Base-by-base conservation (phyloP, 1,284 basidiomycete genomes). In the Leccinum holopus region DNA sequence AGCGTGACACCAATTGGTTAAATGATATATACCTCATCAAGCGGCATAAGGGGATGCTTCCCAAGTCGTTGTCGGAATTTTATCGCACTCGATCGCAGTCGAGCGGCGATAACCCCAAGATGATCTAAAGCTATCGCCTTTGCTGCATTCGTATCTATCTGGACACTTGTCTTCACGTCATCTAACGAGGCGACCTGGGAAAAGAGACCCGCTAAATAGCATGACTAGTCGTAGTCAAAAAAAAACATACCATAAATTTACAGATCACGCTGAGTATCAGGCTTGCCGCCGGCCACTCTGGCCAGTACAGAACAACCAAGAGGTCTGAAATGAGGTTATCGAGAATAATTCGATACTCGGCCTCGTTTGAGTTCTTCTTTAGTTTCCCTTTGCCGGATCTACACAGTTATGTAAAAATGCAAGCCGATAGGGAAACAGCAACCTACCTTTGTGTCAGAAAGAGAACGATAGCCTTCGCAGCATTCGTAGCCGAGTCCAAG, bases 261-360 rank as follows among this genome's bases (percentile, higher is more conserved):
- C 87, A 90, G 7, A 89, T 83, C 47, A 96, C 88, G 56, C 83
- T 84, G 37, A 97, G 76, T 53, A 97, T 82, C 21, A 97, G 76
- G 47, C 88, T 84, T 1, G 97, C 93, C 7, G 92, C 96, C 1
- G 97, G 97, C 95, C 96, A 99, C 74, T 99, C 97, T 0, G 97
- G 95, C 83, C 92, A 91, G 72, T 92, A 96, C 4, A 98, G 78
- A 4, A 97, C 94, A 14, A 84, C 83, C n/a, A 98, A 82, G n/a
- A 98, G 80, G 71, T 99, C 97, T 5, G 87, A 86, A 37, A 98
- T 87, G 12, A 98, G 81, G 65, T 91, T 91, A 70, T 98, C 95
- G 63, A 99, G 90, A 49, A 98, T 93, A 0, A 87, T 82, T 61
- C 93, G 87, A 74, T 97, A 97, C 72, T 97, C 95, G 2, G 91